phyloP scores from a whole-genome alignment of 1,139 yeast genomes.

The Meyerozyma sp. region DNA sequence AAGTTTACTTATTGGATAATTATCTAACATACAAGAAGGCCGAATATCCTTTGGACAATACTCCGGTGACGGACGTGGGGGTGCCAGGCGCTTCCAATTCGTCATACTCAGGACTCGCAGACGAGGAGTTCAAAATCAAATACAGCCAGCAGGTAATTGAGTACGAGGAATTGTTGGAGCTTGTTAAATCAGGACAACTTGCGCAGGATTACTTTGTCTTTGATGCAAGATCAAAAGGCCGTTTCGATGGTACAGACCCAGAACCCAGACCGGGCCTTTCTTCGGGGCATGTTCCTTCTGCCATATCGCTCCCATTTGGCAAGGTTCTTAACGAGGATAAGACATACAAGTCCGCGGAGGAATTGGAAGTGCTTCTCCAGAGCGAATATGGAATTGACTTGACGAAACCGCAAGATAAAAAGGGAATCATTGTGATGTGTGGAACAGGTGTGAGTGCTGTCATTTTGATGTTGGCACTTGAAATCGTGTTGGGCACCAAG shows the following conservation, averaged over 20 bases:
- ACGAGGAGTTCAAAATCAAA: slow-evolving; percentile 17
- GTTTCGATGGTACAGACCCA: slow-evolving; percentile 74
- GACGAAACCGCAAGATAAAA: slow-evolving; percentile 20
- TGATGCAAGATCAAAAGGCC: slow-evolving; percentile 75
- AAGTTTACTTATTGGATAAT: slow-evolving; percentile 65
- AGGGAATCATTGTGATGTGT: slow-evolving; percentile 80
- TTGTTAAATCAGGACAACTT: slow-evolving; percentile 47
- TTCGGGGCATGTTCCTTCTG: slow-evolving; percentile 85
- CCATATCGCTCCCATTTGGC: slow-evolving; percentile 71
- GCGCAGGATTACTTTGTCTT: slow-evolving; percentile 48
- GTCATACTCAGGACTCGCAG: slow-evolving; percentile 18
- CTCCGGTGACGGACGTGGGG: slow-evolving; percentile 8
- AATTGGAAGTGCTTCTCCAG: slow-evolving; percentile 41
- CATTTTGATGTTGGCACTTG: slow-evolving; percentile 53
- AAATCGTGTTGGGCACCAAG: slow-evolving; percentile 51
- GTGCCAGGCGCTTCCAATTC: slow-evolving; percentile 5
- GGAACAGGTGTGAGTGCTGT: slow-evolving; percentile 97
- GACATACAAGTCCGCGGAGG: slow-evolving; percentile 44
- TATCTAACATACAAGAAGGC: slow-evolving; percentile 45
- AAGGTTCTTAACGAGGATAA: slow-evolving; percentile 50
- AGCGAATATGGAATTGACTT: slow-evolving; percentile 32
- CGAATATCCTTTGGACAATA: slow-evolving; percentile 21
- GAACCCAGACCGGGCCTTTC: slow-evolving; percentile 87
- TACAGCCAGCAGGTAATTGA: slow-evolving; percentile 51
- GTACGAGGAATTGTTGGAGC: slow-evolving; percentile 56